Conservation (phyloP, 2,329 filamentous ascomycete genomes). For the Aspergillus sojae region DNA sequence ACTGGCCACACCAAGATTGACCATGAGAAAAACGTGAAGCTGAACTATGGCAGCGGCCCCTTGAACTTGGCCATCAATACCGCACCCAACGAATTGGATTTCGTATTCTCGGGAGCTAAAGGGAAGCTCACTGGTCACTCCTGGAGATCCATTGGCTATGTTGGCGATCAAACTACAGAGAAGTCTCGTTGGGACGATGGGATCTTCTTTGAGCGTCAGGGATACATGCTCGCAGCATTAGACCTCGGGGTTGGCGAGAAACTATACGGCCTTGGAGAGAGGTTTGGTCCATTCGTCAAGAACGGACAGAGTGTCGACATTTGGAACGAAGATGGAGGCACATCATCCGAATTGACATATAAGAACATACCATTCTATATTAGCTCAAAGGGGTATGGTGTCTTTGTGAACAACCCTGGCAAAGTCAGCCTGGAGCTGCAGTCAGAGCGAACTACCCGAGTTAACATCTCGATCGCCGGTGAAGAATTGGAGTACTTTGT, state of each 20-base stretch:
- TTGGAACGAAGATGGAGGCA: constrained; percentile 60
- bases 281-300: constrained; percentile 77
- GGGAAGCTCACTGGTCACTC: constrained; percentile 42
- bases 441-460: constrained; percentile 70
- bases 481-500: constrained; percentile 74
- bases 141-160: constrained; percentile 43
- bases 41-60: constrained; percentile 37
- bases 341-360: constrained; percentile 43
- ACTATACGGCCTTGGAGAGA: constrained; percentile 73
- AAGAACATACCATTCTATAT: constrained; percentile 48
- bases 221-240: constrained; percentile 44
- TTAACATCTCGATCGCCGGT: constrained; percentile 69
- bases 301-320: constrained; percentile 71
- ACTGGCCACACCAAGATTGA: constrained; percentile 32
- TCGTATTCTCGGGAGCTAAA: constrained; percentile 28
- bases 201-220: constrained; percentile 40
- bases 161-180: constrained; percentile 36
- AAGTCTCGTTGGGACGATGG: constrained; percentile 38
- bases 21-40: constrained; percentile 26
- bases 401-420: constrained; percentile 73
- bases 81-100: constrained; percentile 36
- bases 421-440: constrained; percentile 73
- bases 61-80: constrained; percentile 38
- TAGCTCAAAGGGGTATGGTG: constrained; percentile 69
- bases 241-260: constrained; percentile 59